Evolutionary conservation across 371 early-diverging fungal genomes (phyloP).

Genomic region (Rhizopus delemar): DNA sequence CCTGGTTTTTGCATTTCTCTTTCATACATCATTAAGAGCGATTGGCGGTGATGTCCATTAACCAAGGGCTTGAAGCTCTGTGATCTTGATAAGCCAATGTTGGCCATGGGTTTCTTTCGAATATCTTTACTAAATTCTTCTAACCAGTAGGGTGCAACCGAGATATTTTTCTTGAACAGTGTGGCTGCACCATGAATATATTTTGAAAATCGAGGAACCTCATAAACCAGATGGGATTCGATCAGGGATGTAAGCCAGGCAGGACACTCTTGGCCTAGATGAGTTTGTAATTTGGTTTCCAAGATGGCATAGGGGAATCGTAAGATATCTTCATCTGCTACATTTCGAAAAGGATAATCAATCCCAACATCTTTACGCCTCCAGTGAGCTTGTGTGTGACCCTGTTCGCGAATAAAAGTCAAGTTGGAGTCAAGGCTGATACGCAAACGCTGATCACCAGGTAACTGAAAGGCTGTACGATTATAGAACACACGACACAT

Average conservation of each 20-base stretch:
- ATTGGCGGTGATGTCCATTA: slow-evolving; percentile 47
- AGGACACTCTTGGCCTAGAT: slow-evolving; percentile 72
- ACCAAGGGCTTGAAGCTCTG: slow-evolving; percentile 50
- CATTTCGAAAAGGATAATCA: slow-evolving; percentile 82
- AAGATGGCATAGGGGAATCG: slow-evolving; percentile 96
- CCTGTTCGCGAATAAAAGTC: slow-evolving; percentile 95
- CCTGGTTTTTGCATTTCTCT: slow-evolving; percentile 5
- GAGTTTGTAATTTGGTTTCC: slow-evolving; percentile 96
- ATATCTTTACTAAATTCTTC: slow-evolving; percentile 94
- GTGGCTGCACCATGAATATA: slow-evolving; percentile 94
- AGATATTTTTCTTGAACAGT: slow-evolving; percentile 79
- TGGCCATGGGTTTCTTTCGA: slow-evolving; percentile 60
- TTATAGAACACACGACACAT: slow-evolving; percentile 93
- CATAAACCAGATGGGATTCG: slow-evolving; percentile 83
- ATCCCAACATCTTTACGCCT: slow-evolving; percentile 83
- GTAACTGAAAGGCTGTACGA: slow-evolving; percentile 97
- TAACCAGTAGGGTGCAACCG: slow-evolving; percentile 95
- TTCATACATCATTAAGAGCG: slow-evolving; percentile 23
- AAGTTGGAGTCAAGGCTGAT: slow-evolving; percentile 97
- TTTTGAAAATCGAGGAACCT: slow-evolving; percentile 95
- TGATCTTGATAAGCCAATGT: slow-evolving; percentile 54
- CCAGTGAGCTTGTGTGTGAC: slow-evolving; percentile 75
- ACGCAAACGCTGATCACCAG: slow-evolving; percentile 93
- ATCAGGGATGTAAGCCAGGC: slow-evolving; percentile 64
- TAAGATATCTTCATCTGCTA: slow-evolving; percentile 77